Evolutionary conservation across 345 rosid species (phyloP).

Genomic region (Atalantia buxifolia): DNA sequence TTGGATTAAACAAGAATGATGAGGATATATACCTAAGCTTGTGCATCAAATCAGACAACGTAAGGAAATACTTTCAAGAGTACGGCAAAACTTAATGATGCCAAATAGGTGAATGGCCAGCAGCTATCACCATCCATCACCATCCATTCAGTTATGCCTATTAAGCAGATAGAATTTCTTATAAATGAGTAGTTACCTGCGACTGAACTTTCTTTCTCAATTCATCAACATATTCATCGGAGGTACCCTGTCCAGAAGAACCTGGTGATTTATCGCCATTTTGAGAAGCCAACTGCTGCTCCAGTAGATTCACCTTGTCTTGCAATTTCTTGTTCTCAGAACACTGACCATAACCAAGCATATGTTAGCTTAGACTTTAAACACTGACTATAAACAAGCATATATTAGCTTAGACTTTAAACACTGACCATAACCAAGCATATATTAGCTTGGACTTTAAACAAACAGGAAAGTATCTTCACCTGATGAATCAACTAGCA

Average conservation of each 20-base stretch:
- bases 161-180: slow-evolving; percentile 1
- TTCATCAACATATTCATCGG: slow-evolving; percentile 59
- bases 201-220: slow-evolving; percentile 72
- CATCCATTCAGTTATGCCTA: background rate
- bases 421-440: slow-evolving; percentile 47
- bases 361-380: background rate
- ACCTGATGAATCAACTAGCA: background rate
- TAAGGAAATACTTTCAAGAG: background rate
- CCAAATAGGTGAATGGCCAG: background rate
- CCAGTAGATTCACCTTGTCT: slow-evolving; percentile 68
- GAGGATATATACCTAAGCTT: too few species aligned
- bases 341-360: slow-evolving; percentile 47
- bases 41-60: background rate
- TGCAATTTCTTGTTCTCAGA: slow-evolving; percentile 77
- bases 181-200: slow-evolving; percentile 49
- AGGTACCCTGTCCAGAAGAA: slow-evolving; percentile 34
- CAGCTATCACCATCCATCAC: background rate
- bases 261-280: slow-evolving; percentile 40
- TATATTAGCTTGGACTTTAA: background rate
- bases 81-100: background rate
- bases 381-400: slow-evolving; percentile 47
- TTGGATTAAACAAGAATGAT: background rate
- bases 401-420: background rate
- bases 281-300: slow-evolving; percentile 61
- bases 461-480: slow-evolving; percentile 9